A percentile compares a stretch with the other conserved stretches of the same genome.
These are phyloP conservation scores for Corallochytrium limacisporum DNA, from an alignment of 78 protist species.

Conservation along the genomic window DNA sequence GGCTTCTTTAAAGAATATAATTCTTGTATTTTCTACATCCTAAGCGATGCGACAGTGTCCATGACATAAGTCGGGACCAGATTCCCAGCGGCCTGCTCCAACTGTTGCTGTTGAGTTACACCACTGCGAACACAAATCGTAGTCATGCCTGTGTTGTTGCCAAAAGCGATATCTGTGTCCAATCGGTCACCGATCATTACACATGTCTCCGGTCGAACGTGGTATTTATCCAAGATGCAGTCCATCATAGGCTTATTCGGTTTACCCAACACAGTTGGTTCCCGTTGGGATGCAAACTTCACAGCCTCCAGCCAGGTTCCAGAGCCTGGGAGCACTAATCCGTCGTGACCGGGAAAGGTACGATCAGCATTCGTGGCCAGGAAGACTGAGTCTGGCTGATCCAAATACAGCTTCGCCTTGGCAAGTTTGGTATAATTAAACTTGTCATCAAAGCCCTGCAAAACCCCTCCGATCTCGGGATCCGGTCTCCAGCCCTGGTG, in stretches of 20 bases:
- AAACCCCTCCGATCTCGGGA: background rate
- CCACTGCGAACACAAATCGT: background rate
- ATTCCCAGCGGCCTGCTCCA: too few species aligned
- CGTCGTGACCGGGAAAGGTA: background rate
- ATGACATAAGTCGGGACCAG: too few species aligned
- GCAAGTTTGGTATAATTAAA: background rate
- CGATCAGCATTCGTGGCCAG: background rate
- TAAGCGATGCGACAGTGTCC: too few species aligned
- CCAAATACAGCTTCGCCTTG: background rate
- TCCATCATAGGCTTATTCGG: background rate
- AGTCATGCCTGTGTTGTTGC: background rate
- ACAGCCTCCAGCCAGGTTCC: background rate
- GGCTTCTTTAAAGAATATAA: too few species aligned
- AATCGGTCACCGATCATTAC: background rate
- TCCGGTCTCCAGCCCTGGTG: background rate
- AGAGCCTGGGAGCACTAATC: background rate
- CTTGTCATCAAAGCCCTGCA: background rate
- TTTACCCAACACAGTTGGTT: background rate
- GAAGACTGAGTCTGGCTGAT: background rate
- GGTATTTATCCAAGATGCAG: background rate
- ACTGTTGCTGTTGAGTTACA: background rate
- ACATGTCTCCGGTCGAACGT: background rate
- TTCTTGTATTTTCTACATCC: too few species aligned
- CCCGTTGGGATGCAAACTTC: background rate
- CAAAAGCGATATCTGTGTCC: conserved; percentile 1